These are phyloP conservation scores for Cordyceps javanica DNA, from an alignment of 2,329 filamentous ascomycete genomes.

Conservation along the genomic window DNA sequence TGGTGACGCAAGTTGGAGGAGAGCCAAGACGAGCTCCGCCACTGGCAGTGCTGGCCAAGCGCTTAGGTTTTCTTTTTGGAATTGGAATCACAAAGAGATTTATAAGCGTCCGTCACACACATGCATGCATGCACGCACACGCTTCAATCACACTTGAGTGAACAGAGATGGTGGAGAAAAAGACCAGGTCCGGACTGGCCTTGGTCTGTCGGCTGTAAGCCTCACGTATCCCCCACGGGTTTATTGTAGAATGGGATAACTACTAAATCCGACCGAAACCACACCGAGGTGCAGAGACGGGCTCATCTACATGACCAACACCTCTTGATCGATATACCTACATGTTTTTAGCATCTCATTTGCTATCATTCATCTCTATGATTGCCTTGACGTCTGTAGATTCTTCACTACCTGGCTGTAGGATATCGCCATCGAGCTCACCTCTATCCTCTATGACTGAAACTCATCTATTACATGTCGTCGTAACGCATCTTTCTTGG, in stretches of 20 bases:
- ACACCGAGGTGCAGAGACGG: background rate
- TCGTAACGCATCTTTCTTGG: slow-evolving; percentile 1
- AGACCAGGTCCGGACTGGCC: no score
- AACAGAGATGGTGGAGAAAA: background rate
- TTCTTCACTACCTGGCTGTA: no score
- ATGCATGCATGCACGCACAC: no score
- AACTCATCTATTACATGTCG: background rate
- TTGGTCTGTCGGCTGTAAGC: background rate
- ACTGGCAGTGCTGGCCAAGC: background rate
- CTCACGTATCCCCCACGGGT: background rate
- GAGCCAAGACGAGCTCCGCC: slow-evolving; percentile 2
- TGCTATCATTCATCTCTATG: no score
- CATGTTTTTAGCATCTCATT: no score
- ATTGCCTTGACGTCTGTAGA: no score
- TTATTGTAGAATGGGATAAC: background rate
- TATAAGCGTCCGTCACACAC: background rate
- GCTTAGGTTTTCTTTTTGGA: background rate
- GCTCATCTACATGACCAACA: no score
- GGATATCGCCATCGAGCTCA: background rate
- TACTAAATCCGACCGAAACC: background rate
- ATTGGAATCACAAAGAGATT: background rate
- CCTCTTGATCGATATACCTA: background rate
- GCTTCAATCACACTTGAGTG: no score
- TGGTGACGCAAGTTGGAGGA: background rate
- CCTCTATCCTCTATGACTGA: background rate